A percentile compares a stretch with the other conserved stretches of the same genome.
Evolutionary conservation across 78 protist genomes (phyloP).

Genomic region (Blattamonas nauphoetae): DNA sequence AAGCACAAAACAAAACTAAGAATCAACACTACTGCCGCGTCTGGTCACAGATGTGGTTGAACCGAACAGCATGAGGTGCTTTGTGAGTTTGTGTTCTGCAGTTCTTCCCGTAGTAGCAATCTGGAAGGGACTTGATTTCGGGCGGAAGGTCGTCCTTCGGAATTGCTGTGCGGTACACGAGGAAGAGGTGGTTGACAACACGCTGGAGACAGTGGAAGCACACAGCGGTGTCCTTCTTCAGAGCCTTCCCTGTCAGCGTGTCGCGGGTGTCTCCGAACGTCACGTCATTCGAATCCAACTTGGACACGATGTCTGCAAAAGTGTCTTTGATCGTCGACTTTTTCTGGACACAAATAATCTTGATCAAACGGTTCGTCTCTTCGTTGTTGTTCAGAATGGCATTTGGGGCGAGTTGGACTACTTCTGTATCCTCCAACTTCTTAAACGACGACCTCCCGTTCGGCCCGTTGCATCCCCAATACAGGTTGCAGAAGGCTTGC

Average conservation of each 20-base stretch:
- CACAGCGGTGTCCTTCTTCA: not conserved
- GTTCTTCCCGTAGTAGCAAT: constrained; percentile 15
- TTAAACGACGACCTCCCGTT: not conserved
- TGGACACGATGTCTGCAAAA: not conserved
- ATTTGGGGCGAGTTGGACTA: not conserved
- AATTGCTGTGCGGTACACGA: too few relatives aligned
- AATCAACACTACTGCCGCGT: not conserved
- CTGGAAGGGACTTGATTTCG: not conserved
- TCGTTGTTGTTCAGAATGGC: not conserved
- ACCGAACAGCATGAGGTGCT: not conserved
- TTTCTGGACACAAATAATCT: not conserved
- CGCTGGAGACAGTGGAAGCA: not conserved
- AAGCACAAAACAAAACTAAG: too few relatives aligned
- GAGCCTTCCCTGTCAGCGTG: not conserved
- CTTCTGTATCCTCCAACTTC: not conserved
- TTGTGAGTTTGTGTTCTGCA: constrained; percentile 31
- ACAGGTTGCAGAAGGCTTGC: not conserved
- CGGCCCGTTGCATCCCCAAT: not conserved
- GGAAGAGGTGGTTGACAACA: not conserved
- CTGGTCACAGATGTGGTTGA: constrained; percentile 23
- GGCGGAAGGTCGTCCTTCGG: not conserved
- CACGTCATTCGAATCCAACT: not conserved
- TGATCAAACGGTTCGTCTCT: not conserved
- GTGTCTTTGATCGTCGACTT: not conserved
- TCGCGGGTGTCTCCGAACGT: not conserved